A percentile compares a stretch with the other conserved stretches of the same genome.
Conservation (phyloP, 352 stramenopile species). For the Globisporangium acanthophoron region DNA sequence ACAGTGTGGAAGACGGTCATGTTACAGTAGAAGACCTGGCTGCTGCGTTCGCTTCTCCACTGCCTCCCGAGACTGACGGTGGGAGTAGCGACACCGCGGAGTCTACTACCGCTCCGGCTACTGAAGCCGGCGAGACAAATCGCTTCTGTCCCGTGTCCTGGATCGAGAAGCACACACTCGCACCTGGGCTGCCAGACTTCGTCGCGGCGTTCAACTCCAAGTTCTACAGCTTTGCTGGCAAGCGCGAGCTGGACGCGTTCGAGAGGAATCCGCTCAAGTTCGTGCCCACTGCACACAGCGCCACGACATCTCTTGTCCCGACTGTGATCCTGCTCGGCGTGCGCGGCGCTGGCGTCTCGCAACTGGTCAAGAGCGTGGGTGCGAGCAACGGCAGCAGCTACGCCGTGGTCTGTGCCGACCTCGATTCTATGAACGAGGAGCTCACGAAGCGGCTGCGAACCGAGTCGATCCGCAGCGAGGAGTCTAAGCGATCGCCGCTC, state of each 20-base stretch:
- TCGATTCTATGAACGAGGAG: not conserved
- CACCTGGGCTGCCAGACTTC: conserved; percentile 34
- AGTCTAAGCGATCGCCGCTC: conserved; percentile 5
- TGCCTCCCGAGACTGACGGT: conserved; percentile 15
- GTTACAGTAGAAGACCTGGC: conserved; percentile 18
- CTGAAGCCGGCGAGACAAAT: conserved; percentile 36
- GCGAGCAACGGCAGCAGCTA: not conserved
- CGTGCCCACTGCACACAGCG: conserved; percentile 19
- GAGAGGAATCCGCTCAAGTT: conserved; percentile 41
- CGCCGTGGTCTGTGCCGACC: conserved; percentile 15
- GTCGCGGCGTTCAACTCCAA: conserved; percentile 36
- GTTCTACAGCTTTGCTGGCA: conserved; percentile 55
- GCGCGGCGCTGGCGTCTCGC: conserved; percentile 20
- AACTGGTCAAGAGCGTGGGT: conserved; percentile 5
- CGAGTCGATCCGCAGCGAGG: conserved; percentile 13
- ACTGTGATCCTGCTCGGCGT: conserved; percentile 50
- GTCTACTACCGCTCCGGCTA: not conserved
- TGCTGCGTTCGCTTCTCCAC: conserved; percentile 21
- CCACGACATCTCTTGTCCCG: conserved; percentile 30
- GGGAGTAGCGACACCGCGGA: not conserved
- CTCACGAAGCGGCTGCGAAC: conserved; percentile 12
- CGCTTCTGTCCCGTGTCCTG: conserved; percentile 67
- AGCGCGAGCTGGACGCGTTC: conserved; percentile 34
- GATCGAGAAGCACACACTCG: conserved; percentile 24
- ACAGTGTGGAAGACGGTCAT: conserved; percentile 38